These are phyloP conservation scores for Tetracladium marchalianum DNA, from an alignment of 495 filamentous ascomycete species.

Conservation along the genomic window DNA sequence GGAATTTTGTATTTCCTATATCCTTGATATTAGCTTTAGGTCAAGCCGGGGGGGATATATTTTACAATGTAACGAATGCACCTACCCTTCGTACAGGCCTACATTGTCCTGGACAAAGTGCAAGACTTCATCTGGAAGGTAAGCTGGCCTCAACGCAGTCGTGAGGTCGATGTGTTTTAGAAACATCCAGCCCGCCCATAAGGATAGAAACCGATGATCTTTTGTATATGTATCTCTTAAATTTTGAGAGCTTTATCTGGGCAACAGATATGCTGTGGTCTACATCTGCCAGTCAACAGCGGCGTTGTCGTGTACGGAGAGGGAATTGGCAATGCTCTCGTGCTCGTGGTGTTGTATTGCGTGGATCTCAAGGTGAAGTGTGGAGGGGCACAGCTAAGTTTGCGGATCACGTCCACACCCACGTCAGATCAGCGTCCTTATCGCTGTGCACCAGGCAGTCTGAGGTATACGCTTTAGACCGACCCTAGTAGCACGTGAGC, in stretches of 20 bases:
- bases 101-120: slow-evolving; percentile 96
- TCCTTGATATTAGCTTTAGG: slow-evolving; percentile 1
- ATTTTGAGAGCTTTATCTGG: too few species aligned
- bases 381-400: too few species aligned
- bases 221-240: neutral
- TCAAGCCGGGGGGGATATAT: too few species aligned
- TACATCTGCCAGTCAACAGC: neutral
- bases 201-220: neutral
- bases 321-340: neutral
- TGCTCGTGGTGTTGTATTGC: neutral
- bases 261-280: neutral
- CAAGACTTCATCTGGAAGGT: slow-evolving; percentile 80
- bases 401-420: neutral
- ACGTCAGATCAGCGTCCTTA: slow-evolving; percentile 2
- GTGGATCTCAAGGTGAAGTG: neutral
- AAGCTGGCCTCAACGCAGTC: slow-evolving; percentile 81
- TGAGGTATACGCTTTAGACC: slow-evolving; percentile 1
- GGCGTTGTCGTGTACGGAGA: neutral
- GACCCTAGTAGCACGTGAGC: neutral
- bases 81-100: slow-evolving; percentile 94
- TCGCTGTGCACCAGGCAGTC: neutral
- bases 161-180: slow-evolving; percentile 91
- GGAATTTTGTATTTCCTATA: slow-evolving; percentile 86
- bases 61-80: slow-evolving; percentile 7
- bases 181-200: slow-evolving; percentile 71